Evolutionary conservation across 306 rosid species (phyloP).

Genomic region (Citrullus mucosospermus): DNA sequence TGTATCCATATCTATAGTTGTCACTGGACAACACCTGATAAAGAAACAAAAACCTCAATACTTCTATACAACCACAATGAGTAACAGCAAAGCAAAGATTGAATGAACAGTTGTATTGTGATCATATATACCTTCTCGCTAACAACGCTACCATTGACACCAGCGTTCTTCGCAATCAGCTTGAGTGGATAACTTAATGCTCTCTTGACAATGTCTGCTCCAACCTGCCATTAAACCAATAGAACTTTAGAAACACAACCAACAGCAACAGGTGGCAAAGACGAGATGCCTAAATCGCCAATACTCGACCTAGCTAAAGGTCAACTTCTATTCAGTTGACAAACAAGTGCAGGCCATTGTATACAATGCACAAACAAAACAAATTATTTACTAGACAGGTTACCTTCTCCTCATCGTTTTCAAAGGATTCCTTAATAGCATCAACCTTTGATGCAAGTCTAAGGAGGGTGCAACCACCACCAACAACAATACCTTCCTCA

Average conservation of each 20-base stretch:
- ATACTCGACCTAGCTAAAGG: not conserved
- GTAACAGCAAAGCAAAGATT: not conserved
- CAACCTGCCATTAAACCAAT: constrained; percentile 44
- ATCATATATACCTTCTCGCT: constrained; percentile 72
- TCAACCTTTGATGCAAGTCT: constrained; percentile 96
- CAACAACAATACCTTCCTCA: constrained; percentile 98
- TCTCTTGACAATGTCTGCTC: constrained; percentile 93
- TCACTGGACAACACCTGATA: constrained; percentile 73
- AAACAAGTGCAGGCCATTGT: not conserved
- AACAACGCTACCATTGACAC: constrained; percentile 97
- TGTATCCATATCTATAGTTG: constrained; percentile 62
- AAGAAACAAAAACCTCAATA: not conserved
- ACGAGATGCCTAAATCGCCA: not conserved
- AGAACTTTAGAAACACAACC: not conserved
- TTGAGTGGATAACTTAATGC: constrained; percentile 90
- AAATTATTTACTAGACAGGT: not conserved
- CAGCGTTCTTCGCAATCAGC: constrained; percentile 94
- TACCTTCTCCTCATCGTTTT: constrained; percentile 91
- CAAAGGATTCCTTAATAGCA: constrained; percentile 63
- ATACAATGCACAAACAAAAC: too few relatives aligned
- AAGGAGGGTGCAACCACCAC: constrained; percentile 93
- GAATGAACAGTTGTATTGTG: not conserved
- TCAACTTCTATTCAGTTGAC: not conserved
- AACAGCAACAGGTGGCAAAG: not conserved
- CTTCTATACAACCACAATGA: not conserved